phyloP scores from a whole-genome alignment of 768 basidiomycete genomes.

The Filobasidium floriforme region DNA sequence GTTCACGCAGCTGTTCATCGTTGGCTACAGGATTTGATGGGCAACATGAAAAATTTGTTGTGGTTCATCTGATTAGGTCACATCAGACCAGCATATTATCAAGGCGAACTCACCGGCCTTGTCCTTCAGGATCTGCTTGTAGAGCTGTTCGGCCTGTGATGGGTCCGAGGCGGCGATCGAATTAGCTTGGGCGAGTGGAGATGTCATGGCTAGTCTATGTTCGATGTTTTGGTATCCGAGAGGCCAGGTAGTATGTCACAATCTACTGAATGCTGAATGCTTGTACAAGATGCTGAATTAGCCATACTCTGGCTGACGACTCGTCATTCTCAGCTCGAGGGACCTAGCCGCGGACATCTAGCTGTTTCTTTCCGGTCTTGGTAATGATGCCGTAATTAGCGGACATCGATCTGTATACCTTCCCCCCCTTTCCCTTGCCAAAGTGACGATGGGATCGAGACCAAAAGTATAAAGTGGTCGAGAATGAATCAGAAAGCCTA shows the following conservation, averaged over 20 bases:
- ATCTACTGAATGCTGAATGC: too few relatives aligned
- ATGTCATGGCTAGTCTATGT: conserved; percentile 13
- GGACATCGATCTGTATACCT: too few relatives aligned
- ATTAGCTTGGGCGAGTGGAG: conserved; percentile 54
- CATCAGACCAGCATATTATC: background rate
- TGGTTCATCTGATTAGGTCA: background rate
- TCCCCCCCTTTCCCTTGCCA: too few relatives aligned
- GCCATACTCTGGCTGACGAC: background rate
- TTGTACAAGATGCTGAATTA: too few relatives aligned
- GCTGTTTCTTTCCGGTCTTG: too few relatives aligned
- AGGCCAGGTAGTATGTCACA: background rate
- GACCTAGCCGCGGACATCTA: background rate
- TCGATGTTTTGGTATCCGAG: background rate
- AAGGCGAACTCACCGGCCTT: conserved; percentile 38
- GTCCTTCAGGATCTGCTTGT: conserved; percentile 58
- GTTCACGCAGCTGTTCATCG: conserved; percentile 62
- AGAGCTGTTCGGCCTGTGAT: conserved; percentile 62
- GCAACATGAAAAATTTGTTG: background rate
- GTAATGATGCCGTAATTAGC: too few relatives aligned
- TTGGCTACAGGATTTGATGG: too few relatives aligned
- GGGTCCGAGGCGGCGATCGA: conserved; percentile 51
- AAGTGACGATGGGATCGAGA: too few relatives aligned
- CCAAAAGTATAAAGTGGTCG: too few relatives aligned
- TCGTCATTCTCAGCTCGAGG: background rate
- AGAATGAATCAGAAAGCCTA: too few relatives aligned